phyloP scores from a whole-genome alignment of 495 filamentous ascomycete genomes.

The Pyronema domesticum region DNA sequence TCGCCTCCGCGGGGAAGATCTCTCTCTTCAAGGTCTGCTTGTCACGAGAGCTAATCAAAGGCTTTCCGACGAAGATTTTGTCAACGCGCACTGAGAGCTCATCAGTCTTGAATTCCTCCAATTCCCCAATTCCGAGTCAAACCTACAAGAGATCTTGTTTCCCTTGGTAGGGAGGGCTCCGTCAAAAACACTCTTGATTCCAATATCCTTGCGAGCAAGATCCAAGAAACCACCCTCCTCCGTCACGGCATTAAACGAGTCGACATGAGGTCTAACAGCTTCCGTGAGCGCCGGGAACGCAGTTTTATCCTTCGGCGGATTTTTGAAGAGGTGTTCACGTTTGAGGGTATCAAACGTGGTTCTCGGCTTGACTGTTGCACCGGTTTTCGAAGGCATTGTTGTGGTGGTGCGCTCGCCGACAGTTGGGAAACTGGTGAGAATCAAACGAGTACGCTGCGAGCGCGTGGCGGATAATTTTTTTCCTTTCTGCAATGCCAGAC shows the following conservation, averaged over 20 bases:
- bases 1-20: slow-evolving; percentile 78
- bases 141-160: slow-evolving; percentile 23
- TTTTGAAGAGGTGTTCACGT: slow-evolving; percentile 69
- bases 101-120: background rate
- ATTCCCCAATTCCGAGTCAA: background rate
- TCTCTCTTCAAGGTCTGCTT: slow-evolving; percentile 41
- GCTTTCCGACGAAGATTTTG: slow-evolving; percentile 23
- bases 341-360: slow-evolving; percentile 51
- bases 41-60: slow-evolving; percentile 18
- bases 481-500: too few species aligned
- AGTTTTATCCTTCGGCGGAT: slow-evolving; percentile 69
- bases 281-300: slow-evolving; percentile 73
- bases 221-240: slow-evolving; percentile 51
- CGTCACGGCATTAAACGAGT: slow-evolving; percentile 92
- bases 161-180: slow-evolving; percentile 34
- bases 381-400: background rate
- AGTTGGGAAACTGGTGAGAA: background rate
- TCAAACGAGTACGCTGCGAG: too few species aligned
- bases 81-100: slow-evolving; percentile 17
- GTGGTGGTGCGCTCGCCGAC: background rate
- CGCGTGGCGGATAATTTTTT: too few species aligned
- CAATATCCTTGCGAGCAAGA: slow-evolving; percentile 68
- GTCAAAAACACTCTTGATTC: slow-evolving; percentile 71
- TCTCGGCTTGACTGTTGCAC: slow-evolving; percentile 18
- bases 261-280: slow-evolving; percentile 73